Base-by-base conservation (phyloP, 2,329 filamentous ascomycete species). In the Neoscytalidium dimidiatum region DNA sequence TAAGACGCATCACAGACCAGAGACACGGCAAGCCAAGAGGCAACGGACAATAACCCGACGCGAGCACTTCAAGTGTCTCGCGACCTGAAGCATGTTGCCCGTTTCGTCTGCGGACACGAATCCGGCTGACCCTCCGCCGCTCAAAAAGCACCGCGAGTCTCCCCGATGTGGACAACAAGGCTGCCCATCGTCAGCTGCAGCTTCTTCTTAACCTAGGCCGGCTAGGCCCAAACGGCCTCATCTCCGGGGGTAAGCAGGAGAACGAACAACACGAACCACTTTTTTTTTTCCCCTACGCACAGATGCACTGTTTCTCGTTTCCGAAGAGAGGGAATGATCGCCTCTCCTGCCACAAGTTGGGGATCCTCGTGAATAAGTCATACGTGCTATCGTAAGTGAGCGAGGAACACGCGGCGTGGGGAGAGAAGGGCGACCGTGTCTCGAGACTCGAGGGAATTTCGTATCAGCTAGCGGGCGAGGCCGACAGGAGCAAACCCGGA, bases 151-250 rank as follows among this genome's bases (percentile, higher is more conserved):
- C 56, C 28, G 56, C 56, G 9, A 31, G 21, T 46, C 38, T 46
- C n/a, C n/a, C 56, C 38, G 38, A 29, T 23, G 3, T 4, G n/a
- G 17, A 35, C 17, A 21, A 26, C 21, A 57, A 43, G 52, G 38
- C 35, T 60, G 56, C 14, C 41, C 46, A n/a, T n/a, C 38, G 38
- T 21, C 56, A n/a, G 56, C 56, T 60, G 56, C 56, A 60, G 33
- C 56, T 8, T 11, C 33, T 19, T 33, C 56, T 31, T 8, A 28
- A 13, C 13, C 11, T 17, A 28, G 9, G 53, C 9, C 53, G 7
- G 21, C 53, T 44, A 58, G n/a, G 23, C 35, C 38, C 23, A 17
- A 58, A 43, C 23, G 35, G 53, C 9, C 17, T 29, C 35, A 43
- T 19, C 23, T 19, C 6, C 53, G 23, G 53, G 17, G 23, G 26